Evolutionary conservation across 108 stramenopile genomes (phyloP), one percentile per base, ranked within the genome.

Genomic region (Parmales sp.): DNA sequence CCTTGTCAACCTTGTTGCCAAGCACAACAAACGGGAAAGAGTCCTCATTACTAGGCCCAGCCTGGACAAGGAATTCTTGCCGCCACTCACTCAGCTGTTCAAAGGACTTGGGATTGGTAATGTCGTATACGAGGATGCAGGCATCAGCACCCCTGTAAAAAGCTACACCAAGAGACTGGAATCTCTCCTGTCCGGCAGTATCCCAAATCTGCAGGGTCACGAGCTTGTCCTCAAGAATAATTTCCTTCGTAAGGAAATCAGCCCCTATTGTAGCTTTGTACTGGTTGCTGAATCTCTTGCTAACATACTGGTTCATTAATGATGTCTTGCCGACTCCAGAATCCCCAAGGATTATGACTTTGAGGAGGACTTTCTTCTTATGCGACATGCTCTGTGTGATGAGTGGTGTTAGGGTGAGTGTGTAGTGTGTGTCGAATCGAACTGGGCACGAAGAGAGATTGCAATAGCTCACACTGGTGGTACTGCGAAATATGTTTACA

Each of bases 191-290:
- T 22, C 98, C 98, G 9, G 98, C 98, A 0, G 98, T 99, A 75
- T 99, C 98, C 98, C 98, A 99, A 67, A 99, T 96, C 82, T 95
- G 89, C 1, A 97, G 75, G 31, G 89, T 96, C 25, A 94, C 93
- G 8, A 88, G 66, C 65, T 85, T 37, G 60, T 79, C 84, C 36
- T 84, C 78, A 34, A 90, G 69, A 34, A 82, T 82, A 45, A 92
- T 78, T 29, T 96, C 92, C 69, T 95, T 96, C 49, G 85, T 81
- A 26, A 95, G 71, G 69, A 97, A 98, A 67, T 99, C 98, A 9
- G 96, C 96, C 5, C 98, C 98, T 66, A 99, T 99, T 0, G 98
- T 99, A 5, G 96, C 94, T 69, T 95, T 97, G 83, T 98, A 97
- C 74, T 93, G 91, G 8, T 86, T 91, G 1, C 89, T 90, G 70